Evolutionary conservation across 2,329 filamentous ascomycete genomes (phyloP), one percentile per base, ranked within the genome.

Genomic region (Cyphellophora europaea): DNA sequence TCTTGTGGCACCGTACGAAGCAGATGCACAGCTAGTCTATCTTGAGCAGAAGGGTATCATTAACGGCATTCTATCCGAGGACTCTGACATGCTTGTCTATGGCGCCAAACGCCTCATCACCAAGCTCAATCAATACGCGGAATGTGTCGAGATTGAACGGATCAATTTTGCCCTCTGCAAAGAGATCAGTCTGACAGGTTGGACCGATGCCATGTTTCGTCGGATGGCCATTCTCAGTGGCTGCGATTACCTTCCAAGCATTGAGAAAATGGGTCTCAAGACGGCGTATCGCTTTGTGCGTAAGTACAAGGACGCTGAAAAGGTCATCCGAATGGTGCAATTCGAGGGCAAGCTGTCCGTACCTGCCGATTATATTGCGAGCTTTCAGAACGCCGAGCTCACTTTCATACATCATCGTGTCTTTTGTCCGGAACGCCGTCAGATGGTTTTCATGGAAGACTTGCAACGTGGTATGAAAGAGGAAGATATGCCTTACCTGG

Each of bases 321-420:
- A 79, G 39, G 72, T 93, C 12, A 64, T 98, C 37, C 78, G 79
- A 33, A 82, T 85, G 64, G 65, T 94, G 13, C 84, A 88, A 47
- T 93, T 96, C 46, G 87, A 95, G 36, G 87, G 86, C 12, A 88
- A 93, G 55, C 80, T 78, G 49, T 74, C 74, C 35, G 72, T 98
- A 6, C 88, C 91, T 0, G 65, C 78, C 25, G 80, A 82, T 42
- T 98, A 96, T 54, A 63, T 91, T 17, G 76, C 82, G 5, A 69
- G 74, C 13, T 98, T 96, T 55, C 73, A 76, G 42, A 79, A 89
- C 54, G 91, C 91, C 0, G 91, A 98, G 57, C 66, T 84, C 48
- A 96, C 91, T 0, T 98, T 98, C 52, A 63, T 95, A 12, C 83
- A 96, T 52, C 91, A 95, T 62, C 83, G 91, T 61, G 89, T 96